phyloP scores from a whole-genome alignment of 257 asterid genomes.

The Solanum commersonii region DNA sequence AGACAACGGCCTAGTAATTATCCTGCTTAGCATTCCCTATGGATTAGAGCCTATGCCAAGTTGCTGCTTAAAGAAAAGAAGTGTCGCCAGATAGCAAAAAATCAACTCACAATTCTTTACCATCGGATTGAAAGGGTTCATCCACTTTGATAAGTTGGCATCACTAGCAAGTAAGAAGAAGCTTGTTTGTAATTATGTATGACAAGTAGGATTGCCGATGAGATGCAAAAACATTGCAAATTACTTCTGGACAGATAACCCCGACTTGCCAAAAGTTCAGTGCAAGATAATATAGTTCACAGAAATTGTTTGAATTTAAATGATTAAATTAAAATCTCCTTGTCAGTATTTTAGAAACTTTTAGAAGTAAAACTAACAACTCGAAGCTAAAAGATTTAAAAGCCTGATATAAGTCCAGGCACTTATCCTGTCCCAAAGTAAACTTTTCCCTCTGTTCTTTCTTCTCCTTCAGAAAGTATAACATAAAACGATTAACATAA shows the following conservation, averaged over 20 bases:
- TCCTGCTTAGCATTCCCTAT: neutral
- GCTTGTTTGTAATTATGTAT: neutral
- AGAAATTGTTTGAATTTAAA: neutral
- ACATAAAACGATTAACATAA: neutral
- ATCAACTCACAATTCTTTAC: neutral
- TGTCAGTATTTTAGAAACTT: neutral
- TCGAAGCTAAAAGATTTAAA: neutral
- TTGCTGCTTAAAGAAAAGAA: neutral
- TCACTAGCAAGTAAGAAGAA: neutral
- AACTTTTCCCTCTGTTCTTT: neutral
- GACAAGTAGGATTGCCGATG: neutral
- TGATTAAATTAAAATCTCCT: neutral
- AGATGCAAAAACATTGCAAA: neutral
- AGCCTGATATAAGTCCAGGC: neutral
- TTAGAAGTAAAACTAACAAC: neutral
- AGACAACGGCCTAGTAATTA: neutral
- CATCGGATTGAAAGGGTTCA: neutral
- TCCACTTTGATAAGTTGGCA: neutral
- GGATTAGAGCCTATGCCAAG: neutral
- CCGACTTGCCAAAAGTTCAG: neutral
- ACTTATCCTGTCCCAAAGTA: neutral
- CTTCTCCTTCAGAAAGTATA: neutral
- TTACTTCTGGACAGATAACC: neutral
- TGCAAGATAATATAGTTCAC: neutral
- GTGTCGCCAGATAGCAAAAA: neutral